Evolutionary conservation across 176 grass and related monocot genomes (phyloP), one percentile per base, ranked within the genome.

Genomic region (Musa beccarii): DNA sequence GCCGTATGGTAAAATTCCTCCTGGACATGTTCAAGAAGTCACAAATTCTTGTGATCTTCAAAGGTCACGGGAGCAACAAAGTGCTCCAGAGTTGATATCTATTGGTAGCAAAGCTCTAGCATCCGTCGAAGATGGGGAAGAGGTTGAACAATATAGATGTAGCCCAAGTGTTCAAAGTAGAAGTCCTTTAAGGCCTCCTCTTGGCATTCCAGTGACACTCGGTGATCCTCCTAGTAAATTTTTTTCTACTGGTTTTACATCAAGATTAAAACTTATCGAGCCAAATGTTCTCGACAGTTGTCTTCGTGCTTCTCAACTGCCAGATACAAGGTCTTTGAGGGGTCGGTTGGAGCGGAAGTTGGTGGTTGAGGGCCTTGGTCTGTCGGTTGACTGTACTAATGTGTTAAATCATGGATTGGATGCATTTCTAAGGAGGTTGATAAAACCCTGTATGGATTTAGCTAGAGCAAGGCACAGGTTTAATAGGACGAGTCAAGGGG

Each of bases 51-150:
- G 68, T 34, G 81, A 83, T 21, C n/a, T 83, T 13, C 75, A 76
- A 10, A 62, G 75, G 66, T 57, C 49, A 7, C 82, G 77, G 72
- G 85, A 91, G 49, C 81, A 59, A 10, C 75, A 80, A 75, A 66
- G 82, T 75, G 17, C 76, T 71, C 67, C 14, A 15, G 81, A 83
- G 66, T 59, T 77, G 64, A 77, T 71, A 63, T 78, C 81, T 15
- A 77, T 81, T 4, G 78, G 78, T 63, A 88, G 79, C 43, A 80
- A 80, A 65, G 69, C 79, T 64, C 56, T 87, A 28, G 51, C 84
- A 25, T 96, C 88, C 0, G 88, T 96, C 71, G 92, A 96, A 73
- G 92, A 91, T 67, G 92, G 89, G n/a, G 92, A 96, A 67, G 88
- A 91, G 77, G 92, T 96, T 54, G 92, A 96, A 75, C 92, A 91